Conservation (phyloP, 129 eudicot species). For the Erigeron canadensis region DNA sequence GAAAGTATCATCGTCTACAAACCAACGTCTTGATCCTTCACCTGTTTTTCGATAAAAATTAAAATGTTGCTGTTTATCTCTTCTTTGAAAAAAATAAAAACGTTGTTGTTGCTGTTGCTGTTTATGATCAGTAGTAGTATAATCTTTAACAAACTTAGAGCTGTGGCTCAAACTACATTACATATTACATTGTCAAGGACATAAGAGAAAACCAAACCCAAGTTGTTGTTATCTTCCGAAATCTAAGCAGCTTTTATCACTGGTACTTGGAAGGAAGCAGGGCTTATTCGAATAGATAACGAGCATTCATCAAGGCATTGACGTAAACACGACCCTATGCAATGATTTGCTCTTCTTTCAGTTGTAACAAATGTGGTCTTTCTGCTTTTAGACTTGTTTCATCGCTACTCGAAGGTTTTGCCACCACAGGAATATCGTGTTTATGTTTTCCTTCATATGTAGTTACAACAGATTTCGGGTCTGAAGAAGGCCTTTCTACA, state of each 20-base stretch:
- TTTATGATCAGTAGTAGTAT: neutral
- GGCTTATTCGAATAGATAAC: neutral
- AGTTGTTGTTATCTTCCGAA: neutral
- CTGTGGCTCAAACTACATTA: neutral
- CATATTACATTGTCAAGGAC: neutral
- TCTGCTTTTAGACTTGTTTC: slow-evolving; percentile 42
- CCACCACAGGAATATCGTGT: slow-evolving; percentile 56
- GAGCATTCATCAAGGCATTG: neutral
- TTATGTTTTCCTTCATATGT: slow-evolving; percentile 94
- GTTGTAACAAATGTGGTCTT: slow-evolving; percentile 38
- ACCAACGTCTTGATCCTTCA: too few species aligned
- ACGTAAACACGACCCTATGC: slow-evolving; percentile 19
- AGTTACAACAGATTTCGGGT: slow-evolving; percentile 76
- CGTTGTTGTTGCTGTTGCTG: too few species aligned
- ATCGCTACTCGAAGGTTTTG: slow-evolving; percentile 29
- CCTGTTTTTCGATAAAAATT: too few species aligned
- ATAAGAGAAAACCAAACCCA: neutral
- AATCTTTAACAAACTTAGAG: neutral
- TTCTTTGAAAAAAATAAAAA: too few species aligned
- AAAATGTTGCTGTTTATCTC: too few species aligned
- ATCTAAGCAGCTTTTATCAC: neutral
- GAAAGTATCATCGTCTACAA: too few species aligned
- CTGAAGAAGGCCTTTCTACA: slow-evolving; percentile 72
- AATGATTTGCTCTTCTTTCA: slow-evolving; percentile 55
- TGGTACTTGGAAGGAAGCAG: neutral